Base-by-base conservation (phyloP, 2,329 filamentous ascomycete genomes). In the Teratosphaeriaceae sp. region DNA sequence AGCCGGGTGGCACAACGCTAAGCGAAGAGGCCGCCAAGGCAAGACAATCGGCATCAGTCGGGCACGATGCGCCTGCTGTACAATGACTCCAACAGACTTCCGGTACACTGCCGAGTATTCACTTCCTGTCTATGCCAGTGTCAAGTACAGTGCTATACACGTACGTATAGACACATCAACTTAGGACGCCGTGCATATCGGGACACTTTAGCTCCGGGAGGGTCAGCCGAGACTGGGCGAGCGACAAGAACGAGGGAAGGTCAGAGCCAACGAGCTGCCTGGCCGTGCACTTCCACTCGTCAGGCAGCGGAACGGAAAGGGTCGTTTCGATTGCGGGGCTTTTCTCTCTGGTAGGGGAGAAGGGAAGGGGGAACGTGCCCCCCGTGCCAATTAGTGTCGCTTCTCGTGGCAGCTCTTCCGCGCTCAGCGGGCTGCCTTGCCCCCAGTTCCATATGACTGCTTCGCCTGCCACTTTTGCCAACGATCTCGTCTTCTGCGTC, bases 401-500 rank as follows among this genome's bases (percentile, higher is more conserved):
- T 30, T n/a, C 15, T 6, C n/a, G 4, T 26, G 35, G 35, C 20
- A 38, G 35, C 35, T 23, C 5, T 35, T 21, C 15, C 15, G 30
- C 15, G 6, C 12, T 35, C 16, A 11, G 11, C 31, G 24, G 8
- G 8, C 8, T 19, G 16, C 11, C 16, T 18, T 19, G 6, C 19
- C 31, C 12, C 16, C 12, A 11, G 16, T 36, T 15, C 8, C 35
- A 24, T 38, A 24, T 23, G 30, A 3, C 27, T 33, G 3, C 9
- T 41, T 6, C 9, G 19, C 23, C 15, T 41, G 26, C 19, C 24
- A 21, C 9, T 15, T 36, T 15, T 23, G 19, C 16, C 26, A 30
- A 24, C 11, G 15, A 31, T 48, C 36, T 36, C 44, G 36, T 40
- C 48, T 23, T 35, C 46, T 24, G 16, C 36, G 16, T 38, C 39